Evolutionary conservation across 139 green algal genomes (phyloP).

Genomic region (Astrephomene gubernaculifera): DNA sequence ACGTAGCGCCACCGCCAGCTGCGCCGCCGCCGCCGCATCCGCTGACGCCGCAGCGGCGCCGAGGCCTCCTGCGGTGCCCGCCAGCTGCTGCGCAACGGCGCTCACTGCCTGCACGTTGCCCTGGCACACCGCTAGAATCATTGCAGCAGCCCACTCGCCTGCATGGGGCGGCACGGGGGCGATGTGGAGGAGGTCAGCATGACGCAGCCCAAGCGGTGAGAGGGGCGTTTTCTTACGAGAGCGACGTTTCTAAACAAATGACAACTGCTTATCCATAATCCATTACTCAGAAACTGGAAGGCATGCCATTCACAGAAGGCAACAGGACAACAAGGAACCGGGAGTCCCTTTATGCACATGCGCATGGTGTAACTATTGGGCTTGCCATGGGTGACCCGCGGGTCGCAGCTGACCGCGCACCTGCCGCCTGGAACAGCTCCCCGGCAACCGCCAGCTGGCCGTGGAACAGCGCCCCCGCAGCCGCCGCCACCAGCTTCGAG

Average conservation of each 20-base stretch:
- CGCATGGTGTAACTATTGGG: too few relatives aligned
- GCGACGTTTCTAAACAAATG: too few relatives aligned
- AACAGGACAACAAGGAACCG: too few relatives aligned
- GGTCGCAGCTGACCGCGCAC: neutral
- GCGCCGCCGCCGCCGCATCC: neutral
- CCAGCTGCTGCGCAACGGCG: slow-evolving; percentile 28
- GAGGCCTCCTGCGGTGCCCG: neutral
- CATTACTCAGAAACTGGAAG: too few relatives aligned
- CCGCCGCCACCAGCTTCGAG: slow-evolving; percentile 57
- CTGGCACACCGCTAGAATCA: slow-evolving; percentile 50
- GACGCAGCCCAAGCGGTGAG: too few relatives aligned
- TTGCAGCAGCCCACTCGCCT: slow-evolving; percentile 60
- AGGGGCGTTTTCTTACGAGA: too few relatives aligned
- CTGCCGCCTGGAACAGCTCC: slow-evolving; percentile 34
- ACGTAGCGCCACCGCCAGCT: slow-evolving; percentile 32
- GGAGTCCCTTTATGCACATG: too few relatives aligned
- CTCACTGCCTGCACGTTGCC: slow-evolving; percentile 47
- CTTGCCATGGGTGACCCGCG: too few relatives aligned
- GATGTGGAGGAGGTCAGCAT: too few relatives aligned
- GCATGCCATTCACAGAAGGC: too few relatives aligned
- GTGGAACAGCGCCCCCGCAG: slow-evolving; percentile 55
- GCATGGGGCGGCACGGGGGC: neutral
- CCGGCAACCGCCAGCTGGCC: slow-evolving; percentile 31
- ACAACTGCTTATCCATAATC: too few relatives aligned
- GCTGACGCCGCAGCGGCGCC: neutral